Percentiles rank a stretch among this genome's conserved stretches.
Evolutionary conservation across 495 filamentous ascomycete species (phyloP).

Genomic region (Annulohypoxylon stygium): DNA sequence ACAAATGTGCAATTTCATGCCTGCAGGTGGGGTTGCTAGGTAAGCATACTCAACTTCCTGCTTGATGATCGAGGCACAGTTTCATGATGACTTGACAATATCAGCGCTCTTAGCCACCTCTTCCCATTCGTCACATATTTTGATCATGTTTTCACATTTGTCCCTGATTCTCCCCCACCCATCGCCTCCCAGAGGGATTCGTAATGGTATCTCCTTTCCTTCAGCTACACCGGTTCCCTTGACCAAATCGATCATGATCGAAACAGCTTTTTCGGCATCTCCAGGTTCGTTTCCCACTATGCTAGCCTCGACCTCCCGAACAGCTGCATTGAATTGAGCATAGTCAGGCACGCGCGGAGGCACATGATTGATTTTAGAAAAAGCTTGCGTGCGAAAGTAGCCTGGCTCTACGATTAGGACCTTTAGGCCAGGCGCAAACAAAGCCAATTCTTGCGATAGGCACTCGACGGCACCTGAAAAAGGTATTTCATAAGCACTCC

Average conservation of each 20-base stretch:
- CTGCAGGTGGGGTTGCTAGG: too few relatives aligned
- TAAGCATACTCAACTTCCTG: background rate
- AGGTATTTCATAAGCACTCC: background rate
- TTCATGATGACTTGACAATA: background rate
- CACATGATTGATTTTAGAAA: slow-evolving; percentile 29
- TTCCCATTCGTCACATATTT: slow-evolving; percentile 43
- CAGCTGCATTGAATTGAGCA: slow-evolving; percentile 25
- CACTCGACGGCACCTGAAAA: slow-evolving; percentile 32
- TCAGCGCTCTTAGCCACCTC: slow-evolving; percentile 42
- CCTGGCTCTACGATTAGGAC: slow-evolving; percentile 30
- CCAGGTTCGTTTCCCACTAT: slow-evolving; percentile 55
- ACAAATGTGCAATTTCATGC: background rate
- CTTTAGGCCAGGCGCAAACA: slow-evolving; percentile 27
- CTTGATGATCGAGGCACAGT: background rate
- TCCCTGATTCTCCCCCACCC: slow-evolving; percentile 55
- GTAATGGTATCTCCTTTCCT: slow-evolving; percentile 57
- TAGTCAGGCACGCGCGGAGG: slow-evolving; percentile 9
- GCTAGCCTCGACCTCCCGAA: slow-evolving; percentile 11
- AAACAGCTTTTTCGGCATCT: slow-evolving; percentile 53
- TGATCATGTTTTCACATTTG: slow-evolving; percentile 47
- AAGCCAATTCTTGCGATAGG: slow-evolving; percentile 29
- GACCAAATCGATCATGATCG: slow-evolving; percentile 57
- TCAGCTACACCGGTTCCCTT: slow-evolving; percentile 55
- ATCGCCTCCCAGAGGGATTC: slow-evolving; percentile 61
- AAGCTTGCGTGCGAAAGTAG: slow-evolving; percentile 27